Evolutionary conservation across 192 early-diverging fungal genomes (phyloP).

Genomic region (Dissophora ornata): DNA sequence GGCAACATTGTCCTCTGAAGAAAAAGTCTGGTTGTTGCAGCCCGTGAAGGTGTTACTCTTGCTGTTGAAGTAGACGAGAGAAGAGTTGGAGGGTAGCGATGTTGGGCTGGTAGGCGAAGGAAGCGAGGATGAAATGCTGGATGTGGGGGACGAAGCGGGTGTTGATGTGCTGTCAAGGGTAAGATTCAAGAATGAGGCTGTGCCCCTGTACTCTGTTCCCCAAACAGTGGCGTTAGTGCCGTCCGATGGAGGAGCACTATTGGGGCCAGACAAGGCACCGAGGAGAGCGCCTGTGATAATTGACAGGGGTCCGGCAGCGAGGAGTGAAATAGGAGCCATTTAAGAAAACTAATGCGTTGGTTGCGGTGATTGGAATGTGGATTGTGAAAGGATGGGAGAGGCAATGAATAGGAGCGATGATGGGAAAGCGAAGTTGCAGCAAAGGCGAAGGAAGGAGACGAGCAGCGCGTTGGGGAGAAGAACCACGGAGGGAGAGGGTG

Average conservation of each 20-base stretch:
- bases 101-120: not conserved
- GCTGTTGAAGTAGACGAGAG: conserved; percentile 39
- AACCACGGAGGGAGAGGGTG: too few relatives aligned
- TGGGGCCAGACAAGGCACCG: conserved; percentile 34
- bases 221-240: conserved; percentile 37
- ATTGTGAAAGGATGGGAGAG: too few relatives aligned
- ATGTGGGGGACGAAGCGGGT: conserved; percentile 1
- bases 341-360: too few relatives aligned
- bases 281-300: conserved; percentile 49
- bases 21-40: conserved; percentile 43
- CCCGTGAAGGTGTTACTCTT: conserved; percentile 20
- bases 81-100: not conserved
- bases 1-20: conserved; percentile 21
- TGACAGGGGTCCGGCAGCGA: conserved; percentile 36
- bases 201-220: conserved; percentile 37
- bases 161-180: conserved; percentile 10
- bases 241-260: conserved; percentile 40
- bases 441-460: too few relatives aligned
- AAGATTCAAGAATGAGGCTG: conserved; percentile 34
- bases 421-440: too few relatives aligned
- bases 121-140: conserved; percentile 6
- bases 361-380: too few relatives aligned
- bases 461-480: too few relatives aligned
- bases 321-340: conserved; percentile 49
- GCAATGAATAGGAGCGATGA: too few relatives aligned